These are phyloP conservation scores for Sporisorium graminicola DNA, from an alignment of 1,284 basidiomycete species.

Conservation along the genomic window DNA sequence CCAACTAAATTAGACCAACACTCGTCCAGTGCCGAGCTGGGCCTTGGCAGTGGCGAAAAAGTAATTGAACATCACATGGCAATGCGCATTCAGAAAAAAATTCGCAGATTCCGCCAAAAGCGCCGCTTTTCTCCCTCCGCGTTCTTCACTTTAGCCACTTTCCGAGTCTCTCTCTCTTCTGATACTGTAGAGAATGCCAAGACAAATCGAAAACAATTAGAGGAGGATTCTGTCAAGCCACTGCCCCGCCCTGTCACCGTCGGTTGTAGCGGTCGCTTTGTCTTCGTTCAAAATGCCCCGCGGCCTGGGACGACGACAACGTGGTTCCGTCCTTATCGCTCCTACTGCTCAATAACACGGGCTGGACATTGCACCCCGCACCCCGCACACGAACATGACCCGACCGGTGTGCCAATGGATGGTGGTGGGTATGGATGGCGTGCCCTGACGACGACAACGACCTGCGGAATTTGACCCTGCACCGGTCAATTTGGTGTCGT, in stretches of 20 bases:
- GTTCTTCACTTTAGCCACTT: neutral
- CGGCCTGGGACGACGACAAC: too few relatives aligned
- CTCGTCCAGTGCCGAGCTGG: neutral
- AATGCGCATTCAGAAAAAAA: neutral
- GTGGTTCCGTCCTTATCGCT: neutral
- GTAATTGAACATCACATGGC: neutral
- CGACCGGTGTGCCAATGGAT: too few relatives aligned
- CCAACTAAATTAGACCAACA: neutral
- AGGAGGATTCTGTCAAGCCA: neutral
- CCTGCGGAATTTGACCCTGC: neutral
- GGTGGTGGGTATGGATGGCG: too few relatives aligned
- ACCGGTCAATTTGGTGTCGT: neutral
- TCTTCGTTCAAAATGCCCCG: too few relatives aligned
- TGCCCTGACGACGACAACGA: too few relatives aligned
- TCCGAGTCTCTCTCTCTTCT: too few relatives aligned
- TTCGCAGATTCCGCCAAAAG: neutral
- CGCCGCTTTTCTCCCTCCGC: neutral
- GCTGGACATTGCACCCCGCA: too few relatives aligned
- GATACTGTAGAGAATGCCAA: slow-evolving; percentile 1
- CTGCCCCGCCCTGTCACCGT: slow-evolving; percentile 1
- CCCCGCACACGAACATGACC: neutral
- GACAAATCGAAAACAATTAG: neutral
- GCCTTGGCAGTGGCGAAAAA: neutral
- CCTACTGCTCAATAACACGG: too few relatives aligned
- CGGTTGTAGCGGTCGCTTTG: slow-evolving; percentile 31